Percentiles rank a stretch among this genome's conserved stretches.
Evolutionary conservation across 345 rosid species (phyloP).

Genomic region (rapeseed (Brassica napus)): Da-Ae NC_063452.1:11090501-11091000

Average conservation of each 20-base stretch:
- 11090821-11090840: not conserved
- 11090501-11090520: constrained; percentile 16
- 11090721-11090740: not conserved
- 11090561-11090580: not conserved
- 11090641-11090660: constrained; percentile 92
- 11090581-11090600: too few species aligned
- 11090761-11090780: too few species aligned
- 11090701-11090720: not conserved
- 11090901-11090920: not conserved
- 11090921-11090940: not conserved
- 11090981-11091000: constrained; percentile 33
- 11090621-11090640: constrained; percentile 42
- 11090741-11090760: not conserved
- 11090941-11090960: not conserved
- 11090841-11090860: constrained; percentile 5
- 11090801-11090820: too few species aligned
- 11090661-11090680: constrained; percentile 19
- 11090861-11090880: constrained; percentile 23
- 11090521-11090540: not conserved
- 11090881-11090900: constrained; percentile 37
- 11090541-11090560: not conserved
- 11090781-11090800: too few species aligned
- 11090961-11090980: not conserved
- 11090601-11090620: too few species aligned
- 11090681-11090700: too few species aligned